phyloP scores from a whole-genome alignment of 306 rosid genomes.

The Castanospermum australe region DNA sequence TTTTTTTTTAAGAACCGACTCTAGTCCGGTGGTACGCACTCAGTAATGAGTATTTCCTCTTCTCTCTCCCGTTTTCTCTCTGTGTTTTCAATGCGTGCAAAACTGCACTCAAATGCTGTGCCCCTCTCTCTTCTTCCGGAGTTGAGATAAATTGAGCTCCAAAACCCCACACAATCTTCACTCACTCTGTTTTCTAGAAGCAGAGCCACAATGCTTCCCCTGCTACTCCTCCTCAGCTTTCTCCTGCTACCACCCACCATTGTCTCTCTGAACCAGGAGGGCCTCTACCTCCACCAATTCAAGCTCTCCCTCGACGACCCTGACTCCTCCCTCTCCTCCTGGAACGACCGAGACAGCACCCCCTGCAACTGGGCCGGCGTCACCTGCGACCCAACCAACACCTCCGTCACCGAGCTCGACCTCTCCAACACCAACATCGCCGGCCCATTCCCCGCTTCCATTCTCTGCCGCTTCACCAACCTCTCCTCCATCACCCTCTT shows the following conservation, averaged over 20 bases:
- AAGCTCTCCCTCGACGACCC: constrained; percentile 63
- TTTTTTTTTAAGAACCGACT: neutral
- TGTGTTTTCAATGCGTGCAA: neutral
- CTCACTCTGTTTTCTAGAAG: neutral
- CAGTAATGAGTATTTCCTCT: neutral
- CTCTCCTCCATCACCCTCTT: constrained; percentile 52
- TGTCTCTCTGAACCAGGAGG: constrained; percentile 59
- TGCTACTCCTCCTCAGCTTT: constrained; percentile 8
- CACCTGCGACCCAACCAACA: constrained; percentile 38
- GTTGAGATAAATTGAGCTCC: constrained; percentile 5
- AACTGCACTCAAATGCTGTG: neutral
- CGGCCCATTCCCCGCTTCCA: constrained; percentile 57
- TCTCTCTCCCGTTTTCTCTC: neutral
- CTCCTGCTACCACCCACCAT: neutral
- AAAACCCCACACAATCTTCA: neutral
- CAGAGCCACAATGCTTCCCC: constrained; percentile 21
- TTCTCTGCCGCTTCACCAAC: constrained; percentile 58
- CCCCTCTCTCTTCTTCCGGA: neutral
- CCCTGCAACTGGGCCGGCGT: constrained; percentile 80
- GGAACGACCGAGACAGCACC: constrained; percentile 49
- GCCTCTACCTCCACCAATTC: constrained; percentile 48
- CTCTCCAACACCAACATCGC: constrained; percentile 57
- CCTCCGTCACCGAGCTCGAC: constrained; percentile 47
- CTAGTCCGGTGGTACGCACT: neutral
- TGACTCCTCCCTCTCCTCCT: constrained; percentile 46